Evolutionary conservation across 108 stramenopile genomes (phyloP).

Genomic region (Stephanodiscus minutulus): DNA sequence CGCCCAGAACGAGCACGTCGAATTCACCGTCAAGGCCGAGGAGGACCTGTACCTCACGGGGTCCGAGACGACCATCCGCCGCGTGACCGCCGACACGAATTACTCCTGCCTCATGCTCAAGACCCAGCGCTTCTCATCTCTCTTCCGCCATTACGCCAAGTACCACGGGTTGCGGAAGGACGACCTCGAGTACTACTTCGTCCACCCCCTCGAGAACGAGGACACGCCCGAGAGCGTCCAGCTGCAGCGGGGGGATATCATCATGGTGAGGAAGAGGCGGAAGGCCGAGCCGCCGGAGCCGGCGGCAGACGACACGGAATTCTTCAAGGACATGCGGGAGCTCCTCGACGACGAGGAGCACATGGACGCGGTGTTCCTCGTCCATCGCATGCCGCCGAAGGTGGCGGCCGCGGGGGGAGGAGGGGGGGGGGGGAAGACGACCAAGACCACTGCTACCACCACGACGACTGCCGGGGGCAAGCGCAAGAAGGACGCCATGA

Average conservation of each 20-base stretch:
- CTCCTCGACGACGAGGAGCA: constrained; percentile 88
- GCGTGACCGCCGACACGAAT: constrained; percentile 91
- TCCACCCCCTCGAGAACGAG: constrained; percentile 91
- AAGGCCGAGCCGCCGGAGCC: constrained; percentile 77
- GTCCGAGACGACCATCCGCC: constrained; percentile 87
- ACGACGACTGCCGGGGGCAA: constrained; percentile 12
- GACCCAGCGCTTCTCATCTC: constrained; percentile 92
- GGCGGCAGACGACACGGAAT: constrained; percentile 87
- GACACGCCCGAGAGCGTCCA: constrained; percentile 92
- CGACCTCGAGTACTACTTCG: constrained; percentile 95
- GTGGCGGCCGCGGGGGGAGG: not conserved
- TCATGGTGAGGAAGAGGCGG: constrained; percentile 87
- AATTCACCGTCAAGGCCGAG: constrained; percentile 91
- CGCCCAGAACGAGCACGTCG: constrained; percentile 87
- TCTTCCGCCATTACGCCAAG: constrained; percentile 99
- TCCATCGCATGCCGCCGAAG: constrained; percentile 48
- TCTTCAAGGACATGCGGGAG: constrained; percentile 87
- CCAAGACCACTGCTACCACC: not conserved
- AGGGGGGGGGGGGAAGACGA: not conserved
- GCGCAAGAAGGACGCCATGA: constrained; percentile 35
- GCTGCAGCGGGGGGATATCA: constrained; percentile 89
- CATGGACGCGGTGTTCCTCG: constrained; percentile 81
- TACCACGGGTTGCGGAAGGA: constrained; percentile 98
- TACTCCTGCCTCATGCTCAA: constrained; percentile 97
- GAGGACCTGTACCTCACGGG: constrained; percentile 91